Evolutionary conservation across 306 rosid species (phyloP).

Genomic region (Vachellia collinsii): DNA sequence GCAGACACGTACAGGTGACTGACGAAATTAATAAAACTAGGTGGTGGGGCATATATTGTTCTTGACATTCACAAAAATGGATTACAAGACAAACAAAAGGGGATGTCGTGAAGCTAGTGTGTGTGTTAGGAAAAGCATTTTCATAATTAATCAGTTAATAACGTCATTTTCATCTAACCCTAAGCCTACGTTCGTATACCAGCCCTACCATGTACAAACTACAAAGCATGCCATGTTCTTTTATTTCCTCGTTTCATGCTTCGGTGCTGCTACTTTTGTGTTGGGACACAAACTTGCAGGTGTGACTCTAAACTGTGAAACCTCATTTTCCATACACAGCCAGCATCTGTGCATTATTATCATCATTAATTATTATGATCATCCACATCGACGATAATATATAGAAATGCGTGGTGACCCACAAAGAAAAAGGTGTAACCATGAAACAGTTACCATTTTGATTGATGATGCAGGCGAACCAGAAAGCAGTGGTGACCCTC

Average conservation of each 20-base stretch:
- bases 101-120: background rate
- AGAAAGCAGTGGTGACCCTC: background rate
- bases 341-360: no score
- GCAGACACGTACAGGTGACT: background rate
- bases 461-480: background rate
- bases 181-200: background rate
- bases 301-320: slow-evolving; percentile 20
- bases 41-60: slow-evolving; percentile 9
- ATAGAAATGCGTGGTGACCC: no score
- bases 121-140: background rate
- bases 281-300: slow-evolving; percentile 22
- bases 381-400: no score
- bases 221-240: slow-evolving; percentile 11
- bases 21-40: background rate
- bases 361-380: no score
- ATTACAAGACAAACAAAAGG: slow-evolving; percentile 35
- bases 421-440: background rate
- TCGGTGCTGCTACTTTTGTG: background rate
- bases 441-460: slow-evolving; percentile 10
- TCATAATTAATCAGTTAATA: background rate
- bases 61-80: background rate
- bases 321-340: background rate
- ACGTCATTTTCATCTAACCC: slow-evolving; percentile 18
- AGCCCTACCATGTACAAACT: slow-evolving; percentile 38
- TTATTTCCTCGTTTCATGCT: slow-evolving; percentile 14